Conservation (phyloP, 192 early-diverging fungal genomes). For the Lunasporangiospora selenospora region DNA sequence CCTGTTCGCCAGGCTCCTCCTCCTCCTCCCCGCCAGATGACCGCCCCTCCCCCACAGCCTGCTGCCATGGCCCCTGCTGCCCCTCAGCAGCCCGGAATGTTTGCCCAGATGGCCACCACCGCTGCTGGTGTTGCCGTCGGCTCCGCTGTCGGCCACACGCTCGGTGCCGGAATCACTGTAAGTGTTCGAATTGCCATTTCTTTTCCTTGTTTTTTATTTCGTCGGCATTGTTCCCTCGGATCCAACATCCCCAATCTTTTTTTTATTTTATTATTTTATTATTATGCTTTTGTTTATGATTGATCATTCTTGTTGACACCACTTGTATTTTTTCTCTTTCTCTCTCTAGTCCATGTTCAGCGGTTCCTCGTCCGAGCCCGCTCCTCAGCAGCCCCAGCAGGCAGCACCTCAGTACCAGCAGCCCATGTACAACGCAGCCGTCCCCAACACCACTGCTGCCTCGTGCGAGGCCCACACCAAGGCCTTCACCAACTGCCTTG, state of each 20-base stretch:
- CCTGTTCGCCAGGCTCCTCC: constrained; percentile 68
- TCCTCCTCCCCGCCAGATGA: constrained; percentile 53
- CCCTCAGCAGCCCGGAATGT: constrained; percentile 77
- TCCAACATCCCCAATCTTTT: too few species aligned
- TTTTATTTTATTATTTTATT: too few species aligned
- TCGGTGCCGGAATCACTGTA: constrained; percentile 89
- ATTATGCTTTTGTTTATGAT: neutral
- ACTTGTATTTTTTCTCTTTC: neutral
- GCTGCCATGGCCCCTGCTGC: constrained; percentile 61
- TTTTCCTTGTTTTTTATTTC: constrained; percentile 12
- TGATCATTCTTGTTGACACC: too few species aligned
- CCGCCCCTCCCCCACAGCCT: constrained; percentile 51
- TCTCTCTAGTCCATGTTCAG: constrained; percentile 56
- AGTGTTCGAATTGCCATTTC: constrained; percentile 71
- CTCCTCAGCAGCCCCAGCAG: constrained; percentile 43
- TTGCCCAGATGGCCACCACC: constrained; percentile 91
- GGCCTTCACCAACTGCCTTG: constrained; percentile 88
- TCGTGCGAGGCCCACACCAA: constrained; percentile 79
- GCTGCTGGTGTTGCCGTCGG: constrained; percentile 90
- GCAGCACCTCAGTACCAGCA: constrained; percentile 27
- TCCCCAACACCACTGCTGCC: constrained; percentile 27
- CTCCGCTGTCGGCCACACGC: constrained; percentile 89
- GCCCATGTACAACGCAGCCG: constrained; percentile 48
- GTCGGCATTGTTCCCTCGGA: too few species aligned
- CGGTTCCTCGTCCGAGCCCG: constrained; percentile 53